A percentile compares a stretch with the other conserved stretches of the same genome.
These are phyloP conservation scores for Dichotomocladium elegans DNA, from an alignment of 371 early-diverging fungal species.

Conservation along the genomic window DNA sequence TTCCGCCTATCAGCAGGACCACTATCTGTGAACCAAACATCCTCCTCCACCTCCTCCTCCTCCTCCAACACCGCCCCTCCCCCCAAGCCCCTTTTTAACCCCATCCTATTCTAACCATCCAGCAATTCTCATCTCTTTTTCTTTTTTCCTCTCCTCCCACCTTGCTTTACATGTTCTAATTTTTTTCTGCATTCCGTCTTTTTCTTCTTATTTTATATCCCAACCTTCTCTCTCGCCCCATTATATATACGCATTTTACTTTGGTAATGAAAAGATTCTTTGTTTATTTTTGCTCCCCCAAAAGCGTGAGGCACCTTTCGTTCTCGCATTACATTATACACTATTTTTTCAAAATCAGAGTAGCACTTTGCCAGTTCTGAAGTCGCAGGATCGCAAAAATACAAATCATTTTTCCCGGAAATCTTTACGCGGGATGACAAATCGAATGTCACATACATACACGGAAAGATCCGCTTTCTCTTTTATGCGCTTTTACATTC, in stretches of 20 bases:
- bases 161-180: not conserved
- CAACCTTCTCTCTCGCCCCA: not conserved
- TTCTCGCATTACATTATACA: too few species aligned
- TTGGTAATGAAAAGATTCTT: too few species aligned
- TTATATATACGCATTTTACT: not conserved
- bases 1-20: not conserved
- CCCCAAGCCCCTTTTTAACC: not conserved
- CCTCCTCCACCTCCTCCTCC: not conserved
- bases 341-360: too few species aligned
- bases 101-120: not conserved
- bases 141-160: not conserved
- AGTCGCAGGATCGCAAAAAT: too few species aligned
- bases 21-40: not conserved
- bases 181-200: not conserved
- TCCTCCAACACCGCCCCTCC: not conserved
- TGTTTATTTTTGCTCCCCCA: too few species aligned
- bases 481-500: too few species aligned
- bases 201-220: not conserved
- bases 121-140: not conserved
- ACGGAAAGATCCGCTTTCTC: too few species aligned
- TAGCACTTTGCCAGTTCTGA: too few species aligned
- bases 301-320: too few species aligned
- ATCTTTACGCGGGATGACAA: too few species aligned
- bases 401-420: too few species aligned
- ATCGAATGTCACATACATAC: too few species aligned